Conservation (phyloP, 305 asterid genomes). For the Plantago coronopus region DNA sequence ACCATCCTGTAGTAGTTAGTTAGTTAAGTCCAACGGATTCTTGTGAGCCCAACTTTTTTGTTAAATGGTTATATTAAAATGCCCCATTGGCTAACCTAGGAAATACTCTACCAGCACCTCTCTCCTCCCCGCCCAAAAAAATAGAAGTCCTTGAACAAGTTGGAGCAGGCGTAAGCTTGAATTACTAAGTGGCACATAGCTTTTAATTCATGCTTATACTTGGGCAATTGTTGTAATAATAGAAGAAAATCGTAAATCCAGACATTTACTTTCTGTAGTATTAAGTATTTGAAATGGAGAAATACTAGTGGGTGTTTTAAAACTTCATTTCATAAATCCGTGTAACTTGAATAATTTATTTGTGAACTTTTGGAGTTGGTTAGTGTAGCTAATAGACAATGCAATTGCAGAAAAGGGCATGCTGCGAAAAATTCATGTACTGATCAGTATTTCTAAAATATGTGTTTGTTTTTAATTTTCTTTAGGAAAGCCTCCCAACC, state of each 20-base stretch:
- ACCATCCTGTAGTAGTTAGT: background rate
- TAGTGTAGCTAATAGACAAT: too few species aligned
- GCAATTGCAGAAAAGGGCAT: too few species aligned
- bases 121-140: background rate
- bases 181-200: background rate
- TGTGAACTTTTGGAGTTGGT: too few species aligned
- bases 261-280: background rate
- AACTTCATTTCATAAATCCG: too few species aligned
- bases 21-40: background rate
- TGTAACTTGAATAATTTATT: too few species aligned
- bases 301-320: background rate
- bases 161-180: background rate
- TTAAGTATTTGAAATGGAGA: background rate
- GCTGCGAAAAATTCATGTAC: too few species aligned
- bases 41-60: background rate
- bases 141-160: background rate
- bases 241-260: background rate
- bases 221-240: background rate
- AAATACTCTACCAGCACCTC: background rate
- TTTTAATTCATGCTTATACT: background rate
- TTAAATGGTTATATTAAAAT: background rate
- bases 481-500: background rate
- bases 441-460: too few species aligned
- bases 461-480: too few species aligned
- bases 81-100: background rate